Evolutionary conservation across 2,329 filamentous ascomycete species (phyloP).

Genomic region (Calonectria ilicicola): DNA sequence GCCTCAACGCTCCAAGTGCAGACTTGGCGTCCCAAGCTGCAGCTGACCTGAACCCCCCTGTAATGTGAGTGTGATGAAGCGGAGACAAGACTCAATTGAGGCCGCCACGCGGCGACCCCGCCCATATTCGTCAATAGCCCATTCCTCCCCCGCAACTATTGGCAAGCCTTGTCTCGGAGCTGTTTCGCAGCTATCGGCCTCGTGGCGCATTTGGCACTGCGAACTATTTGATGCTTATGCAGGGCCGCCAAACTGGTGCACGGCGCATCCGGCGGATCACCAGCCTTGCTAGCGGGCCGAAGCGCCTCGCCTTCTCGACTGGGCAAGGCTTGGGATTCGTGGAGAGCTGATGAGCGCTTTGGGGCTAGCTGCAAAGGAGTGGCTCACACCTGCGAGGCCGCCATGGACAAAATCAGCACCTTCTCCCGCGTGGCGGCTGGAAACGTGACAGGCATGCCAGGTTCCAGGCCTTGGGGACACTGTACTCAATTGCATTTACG

Average conservation of each 20-base stretch:
- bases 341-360: neutral
- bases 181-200: neutral
- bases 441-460: too few relatives aligned
- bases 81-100: neutral
- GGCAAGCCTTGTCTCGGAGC: neutral
- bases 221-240: too few relatives aligned
- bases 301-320: neutral
- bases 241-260: neutral
- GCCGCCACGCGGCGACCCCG: neutral
- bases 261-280: neutral
- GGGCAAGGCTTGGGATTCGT: neutral
- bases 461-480: neutral
- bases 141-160: neutral
- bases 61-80: neutral
- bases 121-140: neutral
- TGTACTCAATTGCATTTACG: neutral
- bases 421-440: neutral
- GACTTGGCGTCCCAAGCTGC: neutral
- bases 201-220: neutral
- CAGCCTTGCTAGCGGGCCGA: neutral
- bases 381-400: neutral
- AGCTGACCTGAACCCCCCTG: neutral
- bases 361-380: neutral
- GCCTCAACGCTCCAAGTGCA: neutral
- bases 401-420: too few relatives aligned